Conservation (phyloP, 2,329 filamentous ascomycete genomes). For the Bipolaris sorokiniana region DNA sequence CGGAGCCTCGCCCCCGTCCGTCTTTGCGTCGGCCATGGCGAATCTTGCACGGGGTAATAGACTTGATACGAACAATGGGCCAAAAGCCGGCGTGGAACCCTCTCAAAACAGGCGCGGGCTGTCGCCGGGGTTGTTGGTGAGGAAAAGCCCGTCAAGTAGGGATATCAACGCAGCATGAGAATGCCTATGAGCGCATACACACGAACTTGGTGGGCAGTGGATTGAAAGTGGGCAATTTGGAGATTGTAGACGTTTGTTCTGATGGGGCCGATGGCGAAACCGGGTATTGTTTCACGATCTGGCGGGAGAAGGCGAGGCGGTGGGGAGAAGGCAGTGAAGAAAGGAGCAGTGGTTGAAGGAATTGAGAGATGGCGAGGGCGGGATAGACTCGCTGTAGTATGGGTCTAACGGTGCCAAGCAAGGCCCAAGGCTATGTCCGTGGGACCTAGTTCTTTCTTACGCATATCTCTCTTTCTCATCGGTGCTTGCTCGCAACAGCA, state of each 20-base stretch:
- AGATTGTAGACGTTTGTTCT: slow-evolving; percentile 10
- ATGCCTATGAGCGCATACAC: slow-evolving; percentile 44
- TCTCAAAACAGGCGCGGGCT: slow-evolving; percentile 28
- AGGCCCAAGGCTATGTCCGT: slow-evolving; percentile 27
- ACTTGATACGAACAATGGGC: slow-evolving; percentile 24
- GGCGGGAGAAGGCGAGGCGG: slow-evolving; percentile 23
- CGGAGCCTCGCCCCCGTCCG: slow-evolving; percentile 45
- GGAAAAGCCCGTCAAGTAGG: slow-evolving; percentile 35
- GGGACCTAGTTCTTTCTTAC: slow-evolving; percentile 33
- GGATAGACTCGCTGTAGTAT: slow-evolving; percentile 25
- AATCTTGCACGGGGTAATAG: slow-evolving; percentile 29
- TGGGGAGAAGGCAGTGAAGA: slow-evolving; percentile 23
- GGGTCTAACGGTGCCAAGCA: slow-evolving; percentile 28
- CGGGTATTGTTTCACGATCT: slow-evolving; percentile 11
- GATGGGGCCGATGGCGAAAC: slow-evolving; percentile 30
- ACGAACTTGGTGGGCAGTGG: slow-evolving; percentile 29
- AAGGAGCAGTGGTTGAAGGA: slow-evolving; percentile 35
- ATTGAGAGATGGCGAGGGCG: slow-evolving; percentile 30
- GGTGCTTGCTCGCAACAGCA: slow-evolving; percentile 20
- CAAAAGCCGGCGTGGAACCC: slow-evolving; percentile 29
- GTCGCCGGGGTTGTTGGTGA: slow-evolving; percentile 37
- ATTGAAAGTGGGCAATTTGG: slow-evolving; percentile 23
- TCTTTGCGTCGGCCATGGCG: slow-evolving; percentile 46
- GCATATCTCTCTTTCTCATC: slow-evolving; percentile 31
- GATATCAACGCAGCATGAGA: slow-evolving; percentile 49